phyloP scores from a whole-genome alignment of 2,329 filamentous ascomycete species.

The Hypoxylon sp. region DNA sequence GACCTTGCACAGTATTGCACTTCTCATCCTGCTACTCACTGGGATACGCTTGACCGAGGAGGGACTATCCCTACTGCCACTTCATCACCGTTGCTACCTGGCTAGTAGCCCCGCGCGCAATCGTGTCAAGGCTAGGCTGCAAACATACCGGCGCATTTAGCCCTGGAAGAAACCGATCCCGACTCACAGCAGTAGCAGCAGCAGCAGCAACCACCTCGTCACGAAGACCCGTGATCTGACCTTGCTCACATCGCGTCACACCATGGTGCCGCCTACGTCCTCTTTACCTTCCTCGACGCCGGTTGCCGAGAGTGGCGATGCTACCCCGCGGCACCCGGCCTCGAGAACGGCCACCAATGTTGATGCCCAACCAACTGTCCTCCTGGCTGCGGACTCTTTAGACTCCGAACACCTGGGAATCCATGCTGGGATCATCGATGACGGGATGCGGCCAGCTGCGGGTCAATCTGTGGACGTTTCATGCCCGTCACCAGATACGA shows the following conservation, averaged over 20 bases:
- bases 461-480: constrained; percentile 37
- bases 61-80: constrained; percentile 39
- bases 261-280: constrained; percentile 40
- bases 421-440: constrained; percentile 25
- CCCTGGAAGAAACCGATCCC: constrained; percentile 34
- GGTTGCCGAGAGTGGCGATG: constrained; percentile 47
- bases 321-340: constrained; percentile 49
- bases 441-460: constrained; percentile 38
- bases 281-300: constrained; percentile 42
- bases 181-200: no score
- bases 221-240: constrained; percentile 55
- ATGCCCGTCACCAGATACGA: constrained; percentile 29
- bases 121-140: constrained; percentile 20
- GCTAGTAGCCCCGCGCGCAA: constrained; percentile 20
- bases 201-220: constrained; percentile 52
- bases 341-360: constrained; percentile 48
- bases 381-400: constrained; percentile 27
- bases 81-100: constrained; percentile 37
- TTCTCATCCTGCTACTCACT: constrained; percentile 19
- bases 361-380: constrained; percentile 53
- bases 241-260: constrained; percentile 46
- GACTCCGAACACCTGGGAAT: constrained; percentile 38
- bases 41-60: constrained; percentile 21
- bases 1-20: constrained; percentile 26
- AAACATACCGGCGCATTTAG: constrained; percentile 34